Conservation (phyloP, 1,284 basidiomycete species). For the Lignosus rhinocerotis region DNA sequence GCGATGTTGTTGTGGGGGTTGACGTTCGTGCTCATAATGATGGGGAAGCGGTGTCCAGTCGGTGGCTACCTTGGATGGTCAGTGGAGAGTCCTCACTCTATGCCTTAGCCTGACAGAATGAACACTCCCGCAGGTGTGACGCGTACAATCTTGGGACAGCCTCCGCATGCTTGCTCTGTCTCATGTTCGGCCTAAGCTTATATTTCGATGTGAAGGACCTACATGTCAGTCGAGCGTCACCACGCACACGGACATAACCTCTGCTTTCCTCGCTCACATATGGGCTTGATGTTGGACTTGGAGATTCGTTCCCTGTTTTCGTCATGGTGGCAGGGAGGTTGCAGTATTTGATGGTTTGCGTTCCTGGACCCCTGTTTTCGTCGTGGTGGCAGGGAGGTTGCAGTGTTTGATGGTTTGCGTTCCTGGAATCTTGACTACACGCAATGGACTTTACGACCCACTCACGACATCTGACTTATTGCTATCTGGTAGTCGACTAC, state of each 20-base stretch:
- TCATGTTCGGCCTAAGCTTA: conserved; percentile 54
- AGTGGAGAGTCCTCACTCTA: conserved; percentile 27
- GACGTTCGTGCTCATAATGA: conserved; percentile 58
- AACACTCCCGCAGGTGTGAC: conserved; percentile 54
- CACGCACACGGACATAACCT: conserved; percentile 42
- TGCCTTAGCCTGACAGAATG: background rate
- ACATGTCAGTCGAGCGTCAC: conserved; percentile 51
- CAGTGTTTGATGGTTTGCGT: conserved; percentile 1
- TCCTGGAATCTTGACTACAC: background rate
- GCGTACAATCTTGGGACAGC: conserved; percentile 68
- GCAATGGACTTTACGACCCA: conserved; percentile 16
- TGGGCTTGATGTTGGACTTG: background rate
- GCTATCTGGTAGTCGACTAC: conserved; percentile 16
- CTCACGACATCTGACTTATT: conserved; percentile 24
- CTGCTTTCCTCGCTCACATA: background rate
- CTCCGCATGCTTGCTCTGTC: conserved; percentile 53
- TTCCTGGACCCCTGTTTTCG: background rate
- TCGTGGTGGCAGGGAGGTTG: background rate
- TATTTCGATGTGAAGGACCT: conserved; percentile 71
- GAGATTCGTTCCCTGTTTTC: background rate
- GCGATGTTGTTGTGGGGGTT: conserved; percentile 58
- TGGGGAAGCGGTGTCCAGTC: conserved; percentile 62
- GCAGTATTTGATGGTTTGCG: conserved; percentile 1
- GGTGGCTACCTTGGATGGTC: conserved; percentile 65
- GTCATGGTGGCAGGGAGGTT: background rate